Evolutionary conservation across 2,329 filamentous ascomycete genomes (phyloP), one percentile per base, ranked within the genome.

Genomic region (Tympanopsis confertula): DNA sequence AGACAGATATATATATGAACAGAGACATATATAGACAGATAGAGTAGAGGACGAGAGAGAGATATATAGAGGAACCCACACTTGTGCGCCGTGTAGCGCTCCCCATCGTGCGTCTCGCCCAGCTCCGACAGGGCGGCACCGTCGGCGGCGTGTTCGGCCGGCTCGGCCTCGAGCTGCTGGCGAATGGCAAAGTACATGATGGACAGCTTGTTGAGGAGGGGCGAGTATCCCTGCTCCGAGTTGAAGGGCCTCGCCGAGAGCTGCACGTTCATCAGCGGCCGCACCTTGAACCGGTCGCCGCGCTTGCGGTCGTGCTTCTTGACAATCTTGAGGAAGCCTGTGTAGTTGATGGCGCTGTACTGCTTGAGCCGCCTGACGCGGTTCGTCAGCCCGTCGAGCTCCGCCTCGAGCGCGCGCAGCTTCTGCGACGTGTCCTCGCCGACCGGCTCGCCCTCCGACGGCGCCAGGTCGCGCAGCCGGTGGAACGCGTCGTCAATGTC

Each of bases 291-390:
- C 38, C 78, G 73, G 46, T 78, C 72, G 39, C 88, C 88, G 47
- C 89, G 75, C 64, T 89, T 93, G 47, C 91, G 84, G 61, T 98
- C 91, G 62, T 98, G 91, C 65, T 98, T 98, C 77, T 98, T 98
- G 40, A 87, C 87, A 35, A 94, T 94, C 69, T 98, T 98, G 54
- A 95, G 73, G 61, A 96, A 94, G 35, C 87, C 91, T 4, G 91
- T 94, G 61, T 95, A 98, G 65, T 98, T 98, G 65, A 95, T 81
- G 45, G 82, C 84, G 59, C 86, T 91, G 63, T 91, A 98, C 58
- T 86, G 91, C 62, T 94, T 91, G 48, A 98, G 72, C 66, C 94
- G 85, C 56, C 82, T 89, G 52, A 93, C 80, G 60, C 95, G 86
- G 55, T 86, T 85, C 22, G 85, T 91, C 59, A 96, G 91, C 38